Conservation (phyloP, 306 rosid genomes). For the Casuarina cunninghamiana region DNA sequence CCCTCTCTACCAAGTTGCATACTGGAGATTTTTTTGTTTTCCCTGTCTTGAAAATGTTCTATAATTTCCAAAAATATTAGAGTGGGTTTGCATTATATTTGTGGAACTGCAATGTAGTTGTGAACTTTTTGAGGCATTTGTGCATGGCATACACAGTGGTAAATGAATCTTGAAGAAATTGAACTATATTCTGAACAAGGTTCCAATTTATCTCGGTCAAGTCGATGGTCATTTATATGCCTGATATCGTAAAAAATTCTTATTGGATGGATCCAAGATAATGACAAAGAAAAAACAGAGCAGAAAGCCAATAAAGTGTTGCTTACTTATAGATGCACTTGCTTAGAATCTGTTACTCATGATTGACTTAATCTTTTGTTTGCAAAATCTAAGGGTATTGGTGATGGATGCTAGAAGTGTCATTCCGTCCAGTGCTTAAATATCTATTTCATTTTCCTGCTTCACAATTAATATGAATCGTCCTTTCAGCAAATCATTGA, state of each 20-base stretch:
- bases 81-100: background rate
- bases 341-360: background rate
- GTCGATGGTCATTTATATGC: background rate
- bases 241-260: background rate
- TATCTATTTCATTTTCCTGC: constrained; percentile 3
- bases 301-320: background rate
- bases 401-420: constrained; percentile 8
- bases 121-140: background rate
- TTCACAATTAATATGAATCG: constrained; percentile 13
- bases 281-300: background rate
- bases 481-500: constrained; percentile 64
- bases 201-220: background rate
- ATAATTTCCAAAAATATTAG: background rate
- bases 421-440: constrained; percentile 14
- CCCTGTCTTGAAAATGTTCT: background rate
- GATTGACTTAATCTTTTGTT: constrained; percentile 10
- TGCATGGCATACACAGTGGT: background rate
- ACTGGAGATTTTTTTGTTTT: background rate
- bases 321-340: constrained; percentile 1
- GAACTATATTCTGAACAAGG: background rate
- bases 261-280: background rate
- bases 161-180: background rate
- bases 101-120: background rate
- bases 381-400: constrained; percentile 14
- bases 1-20: no score